Evolutionary conservation across 2,329 filamentous ascomycete species (phyloP).

Genomic region (Nigrograna mackinnonii): DNA sequence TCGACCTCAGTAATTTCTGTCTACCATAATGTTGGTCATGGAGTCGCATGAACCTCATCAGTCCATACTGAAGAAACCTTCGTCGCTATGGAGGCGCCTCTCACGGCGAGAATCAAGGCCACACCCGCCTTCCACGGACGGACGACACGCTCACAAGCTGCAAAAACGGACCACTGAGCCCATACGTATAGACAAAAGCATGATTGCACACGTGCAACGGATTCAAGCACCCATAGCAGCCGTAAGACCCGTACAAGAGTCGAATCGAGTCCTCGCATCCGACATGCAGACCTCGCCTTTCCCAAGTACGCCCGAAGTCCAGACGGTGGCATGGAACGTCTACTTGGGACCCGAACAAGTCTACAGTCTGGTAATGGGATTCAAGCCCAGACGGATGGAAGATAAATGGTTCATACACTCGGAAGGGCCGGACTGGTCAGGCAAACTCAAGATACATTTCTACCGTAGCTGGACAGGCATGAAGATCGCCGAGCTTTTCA

Average conservation of each 20-base stretch:
- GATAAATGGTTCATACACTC: slow-evolving; percentile 40
- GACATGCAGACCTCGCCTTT: slow-evolving; percentile 22
- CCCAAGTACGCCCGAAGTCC: slow-evolving; percentile 9
- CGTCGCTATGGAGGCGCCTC: slow-evolving; percentile 11
- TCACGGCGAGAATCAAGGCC: slow-evolving; percentile 5
- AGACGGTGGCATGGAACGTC: slow-evolving; percentile 32
- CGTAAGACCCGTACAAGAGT: neutral
- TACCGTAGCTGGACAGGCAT: slow-evolving; percentile 33
- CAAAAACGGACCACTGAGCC: slow-evolving; percentile 7
- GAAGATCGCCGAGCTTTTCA: slow-evolving; percentile 38
- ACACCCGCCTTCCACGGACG: neutral
- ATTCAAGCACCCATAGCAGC: neutral
- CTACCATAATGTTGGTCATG: slow-evolving; percentile 4
- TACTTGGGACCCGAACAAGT: slow-evolving; percentile 34
- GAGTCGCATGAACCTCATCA: neutral
- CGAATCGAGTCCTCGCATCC: slow-evolving; percentile 11
- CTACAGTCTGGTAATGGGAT: slow-evolving; percentile 31
- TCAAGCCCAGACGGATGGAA: slow-evolving; percentile 21
- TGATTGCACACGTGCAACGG: slow-evolving; percentile 6
- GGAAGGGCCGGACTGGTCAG: slow-evolving; percentile 32
- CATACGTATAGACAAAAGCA: slow-evolving; percentile 1
- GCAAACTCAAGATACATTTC: slow-evolving; percentile 40
- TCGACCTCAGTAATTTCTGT: neutral
- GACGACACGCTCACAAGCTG: slow-evolving; percentile 3
- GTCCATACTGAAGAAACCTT: slow-evolving; percentile 7